Base-by-base conservation (phyloP, 805 yeast species). In the Saccharomycopsis amapae region DNA sequence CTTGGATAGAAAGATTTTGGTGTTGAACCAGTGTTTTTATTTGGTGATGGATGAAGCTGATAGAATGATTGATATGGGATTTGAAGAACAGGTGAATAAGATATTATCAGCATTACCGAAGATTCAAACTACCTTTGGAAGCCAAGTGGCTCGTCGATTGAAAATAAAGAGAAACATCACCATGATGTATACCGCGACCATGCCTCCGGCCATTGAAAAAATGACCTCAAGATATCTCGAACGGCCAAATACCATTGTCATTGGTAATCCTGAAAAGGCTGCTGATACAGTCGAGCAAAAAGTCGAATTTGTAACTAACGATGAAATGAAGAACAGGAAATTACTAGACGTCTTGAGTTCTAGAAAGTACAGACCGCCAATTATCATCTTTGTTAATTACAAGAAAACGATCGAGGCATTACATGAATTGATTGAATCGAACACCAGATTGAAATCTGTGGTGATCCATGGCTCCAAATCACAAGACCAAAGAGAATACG, bases 111-210 rank as follows among this genome's bases (percentile, higher is more conserved):
- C 66, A 31, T 65, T 85, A n/a, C 82, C 86, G 0, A 56, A 53
- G 10, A n/a, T n/a, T n/a, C 17, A 23, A 46, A 39, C 57, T 20
- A 25, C 49, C 22, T 15, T 52, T 48, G 20, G 44, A 56, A 33
- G 35, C 7, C 32, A 17, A 4, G 19, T 40, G 23, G 51, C 51
- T 10, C 10, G 23, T 20, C 19, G 25, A 30, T 30, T 44, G 10
- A 45, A 45, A 5, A 24, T 45, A 7, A 38, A 38, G 25, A 65
- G 66, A 24, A 61, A 81, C 43, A 80, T 79, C 41, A 85, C 94
- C 0, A 72, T 87, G 76, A 84, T 90, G 96, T 90, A 86, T 62
- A 85, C 97, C 0, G 97, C 97, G 0, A 93, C 98, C 0, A 79
- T 90, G 78, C 84, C 95, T 0, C 72, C 79, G 0, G 71, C 77